These are phyloP conservation scores for Crithidia brevicula DNA, from an alignment of 208 protist species.

Conservation along the genomic window DNA sequence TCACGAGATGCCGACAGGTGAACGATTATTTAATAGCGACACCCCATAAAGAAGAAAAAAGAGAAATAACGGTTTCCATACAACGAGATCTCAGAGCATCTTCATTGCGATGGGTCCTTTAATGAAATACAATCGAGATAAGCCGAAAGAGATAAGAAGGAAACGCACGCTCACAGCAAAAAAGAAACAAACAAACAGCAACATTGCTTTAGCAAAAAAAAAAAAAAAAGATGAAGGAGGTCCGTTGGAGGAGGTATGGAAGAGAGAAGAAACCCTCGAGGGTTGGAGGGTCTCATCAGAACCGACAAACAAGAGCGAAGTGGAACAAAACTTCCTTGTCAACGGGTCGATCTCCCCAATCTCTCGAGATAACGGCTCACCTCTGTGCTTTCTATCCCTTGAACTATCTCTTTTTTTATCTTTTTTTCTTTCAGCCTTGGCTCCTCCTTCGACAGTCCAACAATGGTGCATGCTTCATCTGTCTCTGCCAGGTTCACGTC, in stretches of 20 bases:
- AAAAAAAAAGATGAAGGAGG: constrained; percentile 11
- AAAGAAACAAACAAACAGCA: neutral
- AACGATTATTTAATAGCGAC: too few relatives aligned
- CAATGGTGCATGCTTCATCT: neutral
- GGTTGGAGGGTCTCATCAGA: neutral
- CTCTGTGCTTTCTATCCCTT: neutral
- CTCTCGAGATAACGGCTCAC: too few relatives aligned
- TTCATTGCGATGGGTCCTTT: too few relatives aligned
- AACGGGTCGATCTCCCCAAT: too few relatives aligned
- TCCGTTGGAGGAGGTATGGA: neutral
- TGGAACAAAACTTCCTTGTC: constrained; percentile 6
- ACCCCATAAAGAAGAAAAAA: too few relatives aligned
- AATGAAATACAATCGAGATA: too few relatives aligned
- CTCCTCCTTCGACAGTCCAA: neutral
- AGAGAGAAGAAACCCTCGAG: constrained; percentile 1
- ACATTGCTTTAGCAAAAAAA: neutral
- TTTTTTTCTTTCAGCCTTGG: neutral
- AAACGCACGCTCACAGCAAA: neutral
- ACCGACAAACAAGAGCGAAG: neutral
- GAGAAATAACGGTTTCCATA: too few relatives aligned
- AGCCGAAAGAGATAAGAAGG: constrained; percentile 7
- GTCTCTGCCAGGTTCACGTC: constrained; percentile 5
- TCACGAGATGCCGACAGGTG: too few relatives aligned
- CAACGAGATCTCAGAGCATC: too few relatives aligned
- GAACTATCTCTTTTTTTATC: neutral